These are phyloP conservation scores for Echium plantagineum DNA, from an alignment of 257 asterid species.

Conservation along the genomic window DNA sequence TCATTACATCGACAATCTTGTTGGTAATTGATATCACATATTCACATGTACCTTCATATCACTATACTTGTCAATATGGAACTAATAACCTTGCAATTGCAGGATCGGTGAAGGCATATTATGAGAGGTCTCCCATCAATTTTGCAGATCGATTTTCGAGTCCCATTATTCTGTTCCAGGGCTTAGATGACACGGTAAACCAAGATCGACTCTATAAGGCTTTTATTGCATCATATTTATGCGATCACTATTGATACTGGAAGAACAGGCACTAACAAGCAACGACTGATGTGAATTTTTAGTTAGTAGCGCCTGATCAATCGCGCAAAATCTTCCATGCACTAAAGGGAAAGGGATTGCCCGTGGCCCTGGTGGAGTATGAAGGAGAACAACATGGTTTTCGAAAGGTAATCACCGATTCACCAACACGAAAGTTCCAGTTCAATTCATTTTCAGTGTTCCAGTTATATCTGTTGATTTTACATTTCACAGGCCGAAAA, in stretches of 20 bases:
- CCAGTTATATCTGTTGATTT: not conserved
- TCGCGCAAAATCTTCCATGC: constrained; percentile 78
- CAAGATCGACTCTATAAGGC: not conserved
- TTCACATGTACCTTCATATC: not conserved
- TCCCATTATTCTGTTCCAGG: constrained; percentile 86
- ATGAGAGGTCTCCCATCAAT: constrained; percentile 73
- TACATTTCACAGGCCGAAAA: constrained; percentile 59
- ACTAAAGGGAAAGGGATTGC: constrained; percentile 67
- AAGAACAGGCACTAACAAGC: no score
- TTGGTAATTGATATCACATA: constrained; percentile 36
- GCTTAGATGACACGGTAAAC: constrained; percentile 83
- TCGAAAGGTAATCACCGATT: constrained; percentile 45
- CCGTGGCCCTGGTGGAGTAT: constrained; percentile 77
- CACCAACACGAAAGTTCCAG: not conserved
- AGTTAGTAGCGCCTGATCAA: constrained; percentile 86
- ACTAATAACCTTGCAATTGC: constrained; percentile 16
- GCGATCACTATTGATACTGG: no score
- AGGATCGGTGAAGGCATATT: constrained; percentile 55
- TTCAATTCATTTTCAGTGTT: not conserved
- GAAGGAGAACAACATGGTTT: constrained; percentile 96
- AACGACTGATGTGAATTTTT: constrained; percentile 1
- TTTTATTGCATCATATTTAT: no score
- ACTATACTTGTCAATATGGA: not conserved
- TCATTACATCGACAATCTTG: constrained; percentile 70
- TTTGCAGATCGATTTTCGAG: constrained; percentile 68